Evolutionary conservation across 208 protist species (phyloP).

Genomic region (Naegleria lovaniensis): DNA sequence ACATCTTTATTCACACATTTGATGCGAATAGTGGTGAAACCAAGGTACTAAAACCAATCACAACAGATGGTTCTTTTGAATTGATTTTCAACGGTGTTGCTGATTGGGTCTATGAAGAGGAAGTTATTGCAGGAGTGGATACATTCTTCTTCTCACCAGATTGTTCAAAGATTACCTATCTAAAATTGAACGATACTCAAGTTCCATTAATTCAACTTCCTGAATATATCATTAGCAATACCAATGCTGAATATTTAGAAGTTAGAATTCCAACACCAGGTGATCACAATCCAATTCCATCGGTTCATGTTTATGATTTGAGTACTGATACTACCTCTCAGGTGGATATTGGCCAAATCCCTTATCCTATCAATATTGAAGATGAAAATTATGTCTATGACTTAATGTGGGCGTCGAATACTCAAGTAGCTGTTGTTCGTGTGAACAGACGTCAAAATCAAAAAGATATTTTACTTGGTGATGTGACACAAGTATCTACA

Average conservation of each 20-base stretch:
- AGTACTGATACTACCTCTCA: background rate
- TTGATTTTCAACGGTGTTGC: slow-evolving; percentile 27
- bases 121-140: background rate
- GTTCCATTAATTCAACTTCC: background rate
- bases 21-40: background rate
- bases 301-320: background rate
- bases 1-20: background rate
- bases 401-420: background rate
- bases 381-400: slow-evolving; percentile 28
- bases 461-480: slow-evolving; percentile 18
- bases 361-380: background rate
- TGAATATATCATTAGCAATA: background rate
- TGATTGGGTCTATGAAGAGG: slow-evolving; percentile 33
- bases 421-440: background rate
- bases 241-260: background rate
- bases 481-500: background rate
- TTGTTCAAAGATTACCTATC: background rate
- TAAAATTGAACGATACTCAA: slow-evolving; percentile 17
- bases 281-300: slow-evolving; percentile 10
- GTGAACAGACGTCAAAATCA: slow-evolving; percentile 22
- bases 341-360: background rate
- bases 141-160: background rate
- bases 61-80: background rate
- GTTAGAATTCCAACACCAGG: slow-evolving; percentile 24
- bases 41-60: background rate